Conservation (phyloP, 257 asterid genomes). For the Solanum bukasovii region DNA sequence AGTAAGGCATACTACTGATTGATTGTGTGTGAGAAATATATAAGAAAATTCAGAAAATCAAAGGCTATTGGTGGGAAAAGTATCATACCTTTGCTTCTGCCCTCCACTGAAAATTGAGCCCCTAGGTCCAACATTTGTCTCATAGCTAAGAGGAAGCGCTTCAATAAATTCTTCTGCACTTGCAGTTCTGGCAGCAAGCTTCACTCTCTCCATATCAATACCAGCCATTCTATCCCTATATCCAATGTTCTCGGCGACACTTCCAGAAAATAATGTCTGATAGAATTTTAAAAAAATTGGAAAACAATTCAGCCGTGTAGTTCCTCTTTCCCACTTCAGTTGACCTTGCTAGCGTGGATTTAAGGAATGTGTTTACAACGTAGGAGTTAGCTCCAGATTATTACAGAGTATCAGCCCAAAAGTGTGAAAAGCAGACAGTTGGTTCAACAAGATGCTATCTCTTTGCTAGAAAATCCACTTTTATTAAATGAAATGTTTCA, state of each 20-base stretch:
- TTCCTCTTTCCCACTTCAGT: not conserved
- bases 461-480: not conserved
- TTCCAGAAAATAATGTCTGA: constrained; percentile 82
- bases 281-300: not conserved
- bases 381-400: not conserved
- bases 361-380: not conserved
- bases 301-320: not conserved
- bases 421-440: not conserved
- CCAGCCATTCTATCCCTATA: constrained; percentile 64
- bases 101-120: constrained; percentile 93
- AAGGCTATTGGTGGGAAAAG: not conserved
- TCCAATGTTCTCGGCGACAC: constrained; percentile 82
- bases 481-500: not conserved
- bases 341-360: not conserved
- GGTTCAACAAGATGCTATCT: not conserved
- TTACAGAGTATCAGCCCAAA: not conserved
- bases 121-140: constrained; percentile 71
- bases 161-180: constrained; percentile 81
- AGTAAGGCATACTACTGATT: not conserved
- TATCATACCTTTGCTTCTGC: constrained; percentile 69
- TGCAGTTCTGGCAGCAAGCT: constrained; percentile 73
- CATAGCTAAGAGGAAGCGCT: constrained; percentile 56
- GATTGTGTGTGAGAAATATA: not conserved
- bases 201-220: constrained; percentile 65
- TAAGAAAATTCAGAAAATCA: not conserved